phyloP scores from a whole-genome alignment of 306 rosid species.

The Chamaecrista fasciculata region DNA sequence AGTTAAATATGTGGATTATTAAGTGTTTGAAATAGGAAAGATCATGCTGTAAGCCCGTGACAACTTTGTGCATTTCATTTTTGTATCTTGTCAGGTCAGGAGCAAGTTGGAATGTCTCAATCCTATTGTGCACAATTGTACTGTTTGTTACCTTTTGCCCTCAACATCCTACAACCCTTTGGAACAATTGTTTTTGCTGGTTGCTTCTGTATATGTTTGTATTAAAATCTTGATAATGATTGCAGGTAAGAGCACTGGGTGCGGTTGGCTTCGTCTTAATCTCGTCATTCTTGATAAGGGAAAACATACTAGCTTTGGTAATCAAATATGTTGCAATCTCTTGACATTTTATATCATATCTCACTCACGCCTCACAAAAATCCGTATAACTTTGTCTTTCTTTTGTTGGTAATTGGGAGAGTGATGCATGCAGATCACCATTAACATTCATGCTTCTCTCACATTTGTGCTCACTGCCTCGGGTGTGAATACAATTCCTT shows the following conservation, averaged over 20 bases:
- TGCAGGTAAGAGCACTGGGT: slow-evolving; percentile 82
- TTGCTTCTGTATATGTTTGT: neutral
- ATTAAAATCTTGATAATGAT: slow-evolving; percentile 6
- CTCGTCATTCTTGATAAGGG: slow-evolving; percentile 86
- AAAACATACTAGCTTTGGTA: slow-evolving; percentile 91
- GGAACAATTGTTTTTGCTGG: slow-evolving; percentile 10
- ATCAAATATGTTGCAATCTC: slow-evolving; percentile 13
- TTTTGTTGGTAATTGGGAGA: slow-evolving; percentile 2
- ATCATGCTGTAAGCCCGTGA: neutral
- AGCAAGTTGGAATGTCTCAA: slow-evolving; percentile 76
- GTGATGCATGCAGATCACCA: slow-evolving; percentile 70
- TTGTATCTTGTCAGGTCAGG: slow-evolving; percentile 56
- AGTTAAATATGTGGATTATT: neutral
- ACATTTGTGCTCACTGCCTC: slow-evolving; percentile 76
- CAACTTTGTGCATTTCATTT: slow-evolving; percentile 11
- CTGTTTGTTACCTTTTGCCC: slow-evolving; percentile 40
- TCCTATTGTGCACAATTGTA: slow-evolving; percentile 85
- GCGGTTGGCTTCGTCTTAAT: slow-evolving; percentile 83
- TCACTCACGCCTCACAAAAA: neutral
- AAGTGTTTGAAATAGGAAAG: neutral
- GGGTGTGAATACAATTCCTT: slow-evolving; percentile 66
- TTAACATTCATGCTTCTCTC: slow-evolving; percentile 92
- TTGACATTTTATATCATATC: neutral
- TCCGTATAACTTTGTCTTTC: neutral
- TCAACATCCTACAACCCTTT: slow-evolving; percentile 1